Conservation (phyloP, 2,329 filamentous ascomycete species). For the Cytospora piceicola region DNA sequence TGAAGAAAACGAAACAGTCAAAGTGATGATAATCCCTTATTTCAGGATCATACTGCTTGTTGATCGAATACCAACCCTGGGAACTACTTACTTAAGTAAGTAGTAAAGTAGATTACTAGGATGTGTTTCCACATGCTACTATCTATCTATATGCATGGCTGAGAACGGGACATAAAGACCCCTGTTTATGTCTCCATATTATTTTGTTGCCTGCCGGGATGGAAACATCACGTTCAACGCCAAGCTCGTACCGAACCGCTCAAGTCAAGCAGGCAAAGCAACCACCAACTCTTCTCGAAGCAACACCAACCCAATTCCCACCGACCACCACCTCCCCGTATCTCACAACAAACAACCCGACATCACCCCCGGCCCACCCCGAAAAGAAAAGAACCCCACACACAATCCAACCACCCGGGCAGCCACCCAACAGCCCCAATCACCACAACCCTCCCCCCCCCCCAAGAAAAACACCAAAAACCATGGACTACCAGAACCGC, state of each 20-base stretch:
- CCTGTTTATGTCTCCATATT: background rate
- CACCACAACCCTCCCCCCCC: background rate
- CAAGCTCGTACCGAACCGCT: background rate
- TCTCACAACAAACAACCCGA: too few species aligned
- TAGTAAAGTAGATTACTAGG: too few species aligned
- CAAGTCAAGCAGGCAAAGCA: background rate
- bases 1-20: too few species aligned
- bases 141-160: too few species aligned
- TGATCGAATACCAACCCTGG: too few species aligned
- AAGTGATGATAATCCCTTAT: too few species aligned
- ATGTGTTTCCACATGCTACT: too few species aligned
- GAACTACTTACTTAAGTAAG: too few species aligned
- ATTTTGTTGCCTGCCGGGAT: background rate
- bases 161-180: too few species aligned
- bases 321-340: too few species aligned
- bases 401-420: background rate
- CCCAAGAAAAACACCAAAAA: background rate
- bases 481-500: slow-evolving; percentile 83
- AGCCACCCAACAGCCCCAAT: background rate
- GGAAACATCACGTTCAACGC: background rate
- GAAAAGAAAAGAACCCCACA: background rate
- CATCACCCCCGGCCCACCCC: background rate
- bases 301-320: too few species aligned
- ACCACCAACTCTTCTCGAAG: background rate
- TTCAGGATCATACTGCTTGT: too few species aligned